phyloP scores from a whole-genome alignment of 2,329 filamentous ascomycete species.

The Fusarium clavum region DNA sequence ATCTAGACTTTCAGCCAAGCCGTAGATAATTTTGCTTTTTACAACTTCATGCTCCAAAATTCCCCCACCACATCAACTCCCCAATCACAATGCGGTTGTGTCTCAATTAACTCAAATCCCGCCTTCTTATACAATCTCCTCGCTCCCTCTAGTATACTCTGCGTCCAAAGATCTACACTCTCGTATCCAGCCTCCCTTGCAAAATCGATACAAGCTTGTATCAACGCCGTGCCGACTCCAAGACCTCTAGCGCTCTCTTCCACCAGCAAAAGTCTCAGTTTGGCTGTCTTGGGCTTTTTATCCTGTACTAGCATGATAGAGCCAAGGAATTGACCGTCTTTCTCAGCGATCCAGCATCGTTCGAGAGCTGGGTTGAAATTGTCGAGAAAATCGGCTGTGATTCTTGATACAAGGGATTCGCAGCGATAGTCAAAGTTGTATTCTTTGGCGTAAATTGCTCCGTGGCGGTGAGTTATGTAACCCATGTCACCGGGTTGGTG shows the following conservation, averaged over 20 bases:
- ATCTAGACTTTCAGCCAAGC: too few species aligned
- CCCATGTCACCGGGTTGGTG: slow-evolving; percentile 11
- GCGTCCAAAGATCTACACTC: background rate
- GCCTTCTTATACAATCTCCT: background rate
- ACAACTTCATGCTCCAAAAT: background rate
- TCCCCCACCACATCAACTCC: background rate
- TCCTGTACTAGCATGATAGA: background rate
- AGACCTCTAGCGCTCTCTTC: slow-evolving; percentile 10
- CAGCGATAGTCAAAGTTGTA: slow-evolving; percentile 1
- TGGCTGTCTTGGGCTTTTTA: slow-evolving; percentile 11
- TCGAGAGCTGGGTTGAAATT: background rate
- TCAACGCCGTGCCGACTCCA: background rate
- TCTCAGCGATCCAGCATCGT: slow-evolving; percentile 15
- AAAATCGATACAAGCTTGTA: slow-evolving; percentile 12
- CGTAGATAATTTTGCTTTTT: background rate
- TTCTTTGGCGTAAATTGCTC: background rate
- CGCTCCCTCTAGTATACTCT: background rate
- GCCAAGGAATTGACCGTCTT: background rate
- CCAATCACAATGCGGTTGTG: background rate
- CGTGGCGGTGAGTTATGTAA: slow-evolving; percentile 10
- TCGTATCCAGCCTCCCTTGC: background rate
- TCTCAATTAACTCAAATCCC: background rate
- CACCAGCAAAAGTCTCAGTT: slow-evolving; percentile 6
- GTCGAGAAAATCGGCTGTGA: slow-evolving; percentile 4
- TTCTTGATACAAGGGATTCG: background rate